Conservation (phyloP, 2,329 filamentous ascomycete genomes). For the Pezicula radicicola region DNA sequence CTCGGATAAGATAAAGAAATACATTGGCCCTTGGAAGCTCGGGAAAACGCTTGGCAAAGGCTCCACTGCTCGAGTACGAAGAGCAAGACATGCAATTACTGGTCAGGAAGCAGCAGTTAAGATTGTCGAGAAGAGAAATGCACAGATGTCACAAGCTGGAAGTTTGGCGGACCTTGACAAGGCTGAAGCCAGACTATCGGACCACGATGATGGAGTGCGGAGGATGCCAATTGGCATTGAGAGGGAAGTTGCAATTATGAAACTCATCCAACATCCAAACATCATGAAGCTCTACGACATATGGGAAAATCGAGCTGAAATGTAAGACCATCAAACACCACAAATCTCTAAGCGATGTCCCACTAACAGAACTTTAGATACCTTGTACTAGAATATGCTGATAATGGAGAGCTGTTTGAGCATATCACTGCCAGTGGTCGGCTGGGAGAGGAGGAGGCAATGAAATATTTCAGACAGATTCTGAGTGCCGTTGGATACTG, state of each 20-base stretch:
- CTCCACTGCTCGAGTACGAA: slow-evolving; percentile 81
- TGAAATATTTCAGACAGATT: slow-evolving; percentile 89
- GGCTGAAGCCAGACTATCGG: slow-evolving; percentile 58
- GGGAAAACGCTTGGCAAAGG: slow-evolving; percentile 88
- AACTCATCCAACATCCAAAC: slow-evolving; percentile 90
- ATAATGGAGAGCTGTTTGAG: slow-evolving; percentile 69
- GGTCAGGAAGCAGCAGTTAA: slow-evolving; percentile 88
- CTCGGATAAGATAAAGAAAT: slow-evolving; percentile 51
- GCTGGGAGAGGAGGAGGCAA: slow-evolving; percentile 75
- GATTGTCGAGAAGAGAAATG: slow-evolving; percentile 83
- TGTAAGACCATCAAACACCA: slow-evolving; percentile 55
- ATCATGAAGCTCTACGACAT: slow-evolving; percentile 95
- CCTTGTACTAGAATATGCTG: slow-evolving; percentile 88
- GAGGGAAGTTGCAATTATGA: slow-evolving; percentile 94
- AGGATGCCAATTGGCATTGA: slow-evolving; percentile 86
- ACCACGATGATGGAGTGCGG: slow-evolving; percentile 56
- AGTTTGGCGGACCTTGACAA: slow-evolving; percentile 82
- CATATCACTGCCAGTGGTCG: slow-evolving; percentile 74
- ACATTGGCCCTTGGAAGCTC: slow-evolving; percentile 91
- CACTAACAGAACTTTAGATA: slow-evolving; percentile 60
- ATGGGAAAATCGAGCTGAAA: slow-evolving; percentile 93
- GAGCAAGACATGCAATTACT: slow-evolving; percentile 77
- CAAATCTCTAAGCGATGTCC: not conserved
- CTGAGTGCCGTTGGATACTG: slow-evolving; percentile 90
- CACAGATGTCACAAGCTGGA: slow-evolving; percentile 77